phyloP scores from a whole-genome alignment of 78 protist species.

The Protostelium mycophagum region DNA sequence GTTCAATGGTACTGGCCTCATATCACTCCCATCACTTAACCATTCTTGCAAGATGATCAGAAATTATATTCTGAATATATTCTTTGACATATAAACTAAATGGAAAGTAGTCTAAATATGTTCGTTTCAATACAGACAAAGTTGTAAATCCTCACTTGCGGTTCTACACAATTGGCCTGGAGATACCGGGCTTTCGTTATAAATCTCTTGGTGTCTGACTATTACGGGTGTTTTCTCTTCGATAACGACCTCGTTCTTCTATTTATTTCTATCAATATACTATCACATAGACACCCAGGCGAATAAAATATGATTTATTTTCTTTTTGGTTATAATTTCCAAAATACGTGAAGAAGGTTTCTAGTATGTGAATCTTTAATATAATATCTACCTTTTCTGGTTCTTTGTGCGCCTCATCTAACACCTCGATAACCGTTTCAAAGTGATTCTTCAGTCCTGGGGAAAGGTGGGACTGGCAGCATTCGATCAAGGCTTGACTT shows the following conservation, averaged over 20 bases:
- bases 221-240: constrained; percentile 1
- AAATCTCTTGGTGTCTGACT: background rate
- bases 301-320: too few species aligned
- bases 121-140: too few species aligned
- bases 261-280: too few species aligned
- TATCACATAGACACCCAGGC: too few species aligned
- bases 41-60: too few species aligned
- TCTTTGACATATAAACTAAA: too few species aligned
- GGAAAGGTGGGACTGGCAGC: constrained; percentile 29
- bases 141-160: constrained; percentile 18
- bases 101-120: too few species aligned
- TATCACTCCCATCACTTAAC: background rate
- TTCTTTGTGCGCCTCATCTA: constrained; percentile 12
- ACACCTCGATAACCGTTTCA: constrained; percentile 32
- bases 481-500: constrained; percentile 6
- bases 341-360: too few species aligned
- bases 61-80: too few species aligned
- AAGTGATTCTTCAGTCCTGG: constrained; percentile 12
- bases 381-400: constrained; percentile 3
- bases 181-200: constrained; percentile 51
- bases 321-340: too few species aligned
- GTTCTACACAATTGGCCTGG: constrained; percentile 44
- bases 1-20: background rate
- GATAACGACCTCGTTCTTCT: background rate
- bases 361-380: background rate